A percentile compares a stretch with the other conserved stretches of the same genome.
Conservation (phyloP, 2,329 filamentous ascomycete species). For the Colletotrichum acutatum region DNA sequence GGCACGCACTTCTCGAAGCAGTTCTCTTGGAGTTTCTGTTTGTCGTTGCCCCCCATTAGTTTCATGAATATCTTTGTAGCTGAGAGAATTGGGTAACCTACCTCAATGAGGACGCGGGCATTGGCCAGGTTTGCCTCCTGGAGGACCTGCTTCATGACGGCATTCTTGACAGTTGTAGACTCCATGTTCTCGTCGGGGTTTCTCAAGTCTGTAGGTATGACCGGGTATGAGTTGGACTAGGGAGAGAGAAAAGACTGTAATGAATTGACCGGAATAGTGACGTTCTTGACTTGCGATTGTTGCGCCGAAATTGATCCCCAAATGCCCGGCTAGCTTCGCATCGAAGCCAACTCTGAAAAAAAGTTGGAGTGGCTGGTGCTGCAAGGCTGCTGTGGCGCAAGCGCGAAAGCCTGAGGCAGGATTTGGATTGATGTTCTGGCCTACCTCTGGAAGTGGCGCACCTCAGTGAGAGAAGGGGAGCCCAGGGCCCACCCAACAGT, state of each 20-base stretch:
- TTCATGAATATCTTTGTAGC: too few relatives aligned
- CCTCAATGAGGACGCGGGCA: conserved; percentile 76
- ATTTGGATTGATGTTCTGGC: not conserved
- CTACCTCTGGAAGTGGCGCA: conserved; percentile 1
- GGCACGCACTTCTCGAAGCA: conserved; percentile 84
- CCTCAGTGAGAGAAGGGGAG: not conserved
- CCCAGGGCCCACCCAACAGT: too few relatives aligned
- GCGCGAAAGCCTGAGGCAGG: conserved; percentile 11
- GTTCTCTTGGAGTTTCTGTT: conserved; percentile 81
- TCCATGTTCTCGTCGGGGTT: conserved; percentile 57
- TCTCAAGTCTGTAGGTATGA: not conserved
- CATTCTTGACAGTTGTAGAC: conserved; percentile 67
- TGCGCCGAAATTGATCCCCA: conserved; percentile 6
- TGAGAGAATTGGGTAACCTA: too few relatives aligned
- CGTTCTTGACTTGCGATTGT: not conserved
- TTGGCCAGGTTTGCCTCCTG: conserved; percentile 75
- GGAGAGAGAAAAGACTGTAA: not conserved
- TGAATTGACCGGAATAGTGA: not conserved
- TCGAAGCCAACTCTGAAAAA: conserved; percentile 7
- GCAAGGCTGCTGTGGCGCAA: conserved; percentile 29
- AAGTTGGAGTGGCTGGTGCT: conserved; percentile 25
- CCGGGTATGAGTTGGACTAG: conserved; percentile 31
- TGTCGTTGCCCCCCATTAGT: too few relatives aligned
- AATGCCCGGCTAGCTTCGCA: conserved; percentile 12
- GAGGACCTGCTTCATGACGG: conserved; percentile 73